Conservation (phyloP, 2,329 filamentous ascomycete species). For the Trichophyton schoenleinii region DNA sequence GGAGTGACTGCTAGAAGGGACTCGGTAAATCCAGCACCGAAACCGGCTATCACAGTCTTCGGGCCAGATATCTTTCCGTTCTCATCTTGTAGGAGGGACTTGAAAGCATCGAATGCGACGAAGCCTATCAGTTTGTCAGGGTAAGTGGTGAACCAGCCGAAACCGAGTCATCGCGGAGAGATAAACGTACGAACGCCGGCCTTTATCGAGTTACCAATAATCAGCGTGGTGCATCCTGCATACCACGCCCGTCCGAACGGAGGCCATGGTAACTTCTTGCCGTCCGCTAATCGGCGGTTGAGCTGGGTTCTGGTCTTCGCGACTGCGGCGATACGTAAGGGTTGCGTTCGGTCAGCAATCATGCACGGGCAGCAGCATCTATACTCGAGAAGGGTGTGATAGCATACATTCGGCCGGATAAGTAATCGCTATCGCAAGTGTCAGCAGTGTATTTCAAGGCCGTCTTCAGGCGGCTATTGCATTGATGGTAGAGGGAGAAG, state of each 20-base stretch:
- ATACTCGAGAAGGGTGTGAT: not conserved
- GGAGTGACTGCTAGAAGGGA: constrained; percentile 87
- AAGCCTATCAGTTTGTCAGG: constrained; percentile 47
- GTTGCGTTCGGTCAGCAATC: not conserved
- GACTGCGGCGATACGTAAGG: constrained; percentile 41
- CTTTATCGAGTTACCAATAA: constrained; percentile 93
- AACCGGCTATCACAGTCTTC: constrained; percentile 80
- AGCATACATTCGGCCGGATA: constrained; percentile 80
- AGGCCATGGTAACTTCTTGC: constrained; percentile 85
- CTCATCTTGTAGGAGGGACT: constrained; percentile 64
- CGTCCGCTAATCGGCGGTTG: constrained; percentile 67
- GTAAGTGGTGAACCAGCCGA: not conserved
- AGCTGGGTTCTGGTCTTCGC: constrained; percentile 92
- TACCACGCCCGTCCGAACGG: constrained; percentile 94
- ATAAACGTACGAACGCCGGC: constrained; percentile 68
- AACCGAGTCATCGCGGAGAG: not conserved
- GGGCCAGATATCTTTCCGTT: constrained; percentile 84
- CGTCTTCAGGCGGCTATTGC: not conserved
- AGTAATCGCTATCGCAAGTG: constrained; percentile 56
- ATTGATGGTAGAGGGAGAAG: not conserved
- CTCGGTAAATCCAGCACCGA: constrained; percentile 89
- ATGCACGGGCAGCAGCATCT: not conserved
- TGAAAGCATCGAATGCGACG: constrained; percentile 93
- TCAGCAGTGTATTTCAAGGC: constrained; percentile 15
- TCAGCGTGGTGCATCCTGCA: constrained; percentile 89